Base-by-base conservation (phyloP, 306 rosid species). In the Vicia faba region DNA sequence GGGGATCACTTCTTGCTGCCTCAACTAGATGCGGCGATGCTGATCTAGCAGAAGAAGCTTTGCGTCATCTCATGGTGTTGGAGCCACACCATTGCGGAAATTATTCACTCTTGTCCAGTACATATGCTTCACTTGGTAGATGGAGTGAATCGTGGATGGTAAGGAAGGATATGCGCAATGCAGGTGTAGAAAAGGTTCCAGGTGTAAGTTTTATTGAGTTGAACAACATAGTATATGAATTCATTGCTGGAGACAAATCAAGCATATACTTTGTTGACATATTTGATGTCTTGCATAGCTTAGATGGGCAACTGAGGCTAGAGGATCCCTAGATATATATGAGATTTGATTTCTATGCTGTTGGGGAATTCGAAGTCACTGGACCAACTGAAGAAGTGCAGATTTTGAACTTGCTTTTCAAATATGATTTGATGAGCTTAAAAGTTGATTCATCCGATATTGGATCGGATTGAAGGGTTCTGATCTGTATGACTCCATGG, bases 1-100 rank as follows among this genome's bases (percentile, higher is more conserved):
- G 96, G 92, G 92, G 92, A 66, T 84, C 92, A 44, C 82, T 89
- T 77, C 89, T 89, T 72, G 85, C 89, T 56, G 85, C 84, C 65
- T 70, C 89, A 26, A 75, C 78, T 41, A 69, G 65, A 35, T 82
- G 79, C 46, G 79, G 83, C 11, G 71, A 84, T 77, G 78, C 78
- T 5, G 88, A 68, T 55, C 80, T 89, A 40, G 96, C 89, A 16
- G 78, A 69, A 25, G 81, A 63, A 64, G 90, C 92, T 33, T 72
- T 81, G 70, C 44, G 57, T 50, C 82, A 75, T 72, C 79, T 86
- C 5, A 39, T 79, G 28, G 55, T 38, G 81, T 46, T 86, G 67
- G 92, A 89, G 77, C 92, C 92, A 5, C 70, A 66, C 11, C 78
- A 83, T 53, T 69, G 85, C 65, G 88, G 88, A 48, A 86, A 75